Evolutionary conservation across 192 early-diverging fungal species (phyloP).

Genomic region (Backusella morwellensis): DNA sequence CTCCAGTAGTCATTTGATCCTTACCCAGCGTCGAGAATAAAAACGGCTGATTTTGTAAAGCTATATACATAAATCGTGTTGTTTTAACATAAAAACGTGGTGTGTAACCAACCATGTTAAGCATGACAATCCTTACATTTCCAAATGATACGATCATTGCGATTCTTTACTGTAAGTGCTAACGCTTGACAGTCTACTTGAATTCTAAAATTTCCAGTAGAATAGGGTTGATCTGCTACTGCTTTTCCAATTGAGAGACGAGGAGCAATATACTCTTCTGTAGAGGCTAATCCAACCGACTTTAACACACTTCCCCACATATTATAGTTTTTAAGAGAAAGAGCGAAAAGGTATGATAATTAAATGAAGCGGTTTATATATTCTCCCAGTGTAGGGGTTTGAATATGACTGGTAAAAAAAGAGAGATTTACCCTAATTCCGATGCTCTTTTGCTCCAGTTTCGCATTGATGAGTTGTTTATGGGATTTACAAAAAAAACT

Average conservation of each 20-base stretch:
- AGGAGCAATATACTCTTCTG: slow-evolving; percentile 22
- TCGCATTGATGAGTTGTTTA: background rate
- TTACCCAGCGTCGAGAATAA: slow-evolving; percentile 30
- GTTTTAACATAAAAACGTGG: background rate
- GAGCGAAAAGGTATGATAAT: background rate
- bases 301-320: slow-evolving; percentile 23
- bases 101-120: background rate
- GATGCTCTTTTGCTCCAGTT: background rate
- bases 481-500: background rate
- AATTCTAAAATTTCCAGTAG: slow-evolving; percentile 22
- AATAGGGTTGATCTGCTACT: slow-evolving; percentile 21
- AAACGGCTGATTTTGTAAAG: slow-evolving; percentile 35
- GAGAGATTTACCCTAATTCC: background rate
- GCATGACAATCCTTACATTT: slow-evolving; percentile 23
- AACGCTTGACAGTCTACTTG: slow-evolving; percentile 15
- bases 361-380: background rate
- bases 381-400: background rate
- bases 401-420: slow-evolving; percentile 4
- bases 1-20: slow-evolving; percentile 25
- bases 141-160: slow-evolving; percentile 22
- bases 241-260: slow-evolving; percentile 31
- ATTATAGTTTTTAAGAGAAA: background rate
- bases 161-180: slow-evolving; percentile 18
- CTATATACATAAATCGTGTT: slow-evolving; percentile 13
- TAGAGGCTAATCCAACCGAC: slow-evolving; percentile 15